Evolutionary conservation across 176 grass and related monocot species (phyloP).

Genomic region (Tuctoria greenei): DNA sequence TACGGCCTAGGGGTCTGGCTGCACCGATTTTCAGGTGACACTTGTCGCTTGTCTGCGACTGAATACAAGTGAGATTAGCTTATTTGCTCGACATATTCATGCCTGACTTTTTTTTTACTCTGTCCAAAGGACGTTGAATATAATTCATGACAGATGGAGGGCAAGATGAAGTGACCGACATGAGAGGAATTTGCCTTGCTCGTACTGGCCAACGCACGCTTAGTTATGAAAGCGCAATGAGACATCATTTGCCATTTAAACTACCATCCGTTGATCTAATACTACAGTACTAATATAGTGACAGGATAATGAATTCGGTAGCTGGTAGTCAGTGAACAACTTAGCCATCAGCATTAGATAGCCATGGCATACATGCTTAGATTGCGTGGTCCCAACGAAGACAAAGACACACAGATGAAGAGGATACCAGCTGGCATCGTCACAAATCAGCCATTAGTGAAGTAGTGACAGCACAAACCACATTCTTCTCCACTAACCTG

Average conservation of each 20-base stretch:
- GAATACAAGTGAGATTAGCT: not conserved
- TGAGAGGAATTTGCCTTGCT: no score
- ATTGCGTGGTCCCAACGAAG: conserved; percentile 35
- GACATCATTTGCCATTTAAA: not conserved
- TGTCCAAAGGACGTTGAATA: not conserved
- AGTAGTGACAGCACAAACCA: conserved; percentile 18
- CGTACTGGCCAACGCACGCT: not conserved
- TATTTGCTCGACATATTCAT: not conserved
- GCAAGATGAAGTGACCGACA: not conserved
- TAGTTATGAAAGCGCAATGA: not conserved
- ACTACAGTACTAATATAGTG: not conserved
- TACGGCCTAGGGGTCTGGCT: conserved; percentile 1
- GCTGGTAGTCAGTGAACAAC: conserved; percentile 10
- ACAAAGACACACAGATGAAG: conserved; percentile 1
- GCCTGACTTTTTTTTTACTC: not conserved
- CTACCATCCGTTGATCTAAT: not conserved
- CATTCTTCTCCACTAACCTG: conserved; percentile 6
- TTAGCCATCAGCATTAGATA: not conserved
- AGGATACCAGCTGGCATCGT: not conserved
- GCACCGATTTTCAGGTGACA: not conserved
- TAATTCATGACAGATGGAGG: not conserved
- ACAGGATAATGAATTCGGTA: conserved; percentile 12
- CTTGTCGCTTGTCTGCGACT: not conserved
- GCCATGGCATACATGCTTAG: conserved; percentile 5
- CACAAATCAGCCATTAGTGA: conserved; percentile 30